Evolutionary conservation across 371 early-diverging fungal species (phyloP), one percentile per base, ranked within the genome.

Genomic region (Rhizopus microsporus): DNA sequence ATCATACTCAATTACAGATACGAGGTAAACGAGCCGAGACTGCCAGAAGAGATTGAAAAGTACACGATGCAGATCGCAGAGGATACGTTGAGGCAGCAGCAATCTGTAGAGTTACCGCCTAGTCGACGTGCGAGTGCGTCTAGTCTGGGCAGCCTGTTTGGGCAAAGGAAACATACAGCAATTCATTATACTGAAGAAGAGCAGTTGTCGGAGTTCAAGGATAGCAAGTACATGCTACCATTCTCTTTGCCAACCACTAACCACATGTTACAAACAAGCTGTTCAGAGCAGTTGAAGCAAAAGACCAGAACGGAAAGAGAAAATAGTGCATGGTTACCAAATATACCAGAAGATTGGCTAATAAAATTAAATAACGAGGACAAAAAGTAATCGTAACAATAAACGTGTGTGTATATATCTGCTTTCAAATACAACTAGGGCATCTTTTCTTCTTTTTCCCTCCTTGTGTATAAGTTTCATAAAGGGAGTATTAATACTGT

Each of bases 1-100:
- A 81, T 84, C 3, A 84, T 92, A 13, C 77, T 83, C 7, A 75
- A 78, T 39, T 96, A 96, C 67, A 83, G 89, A 7, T 96, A 93
- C 63, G 97, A 96, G 60, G 86, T 92, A 5, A 84, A 83, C 15
- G 97, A 96, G 61, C 51, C 72, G 9, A 67, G 74, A 7, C 57
- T 94, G 33, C 79, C 90, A 5, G 80, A 81, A 12, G 93, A 89
- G 44, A 77, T 94, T 2, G 83, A 80, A 53, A 82, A 83, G 44
- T 92, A 93, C 62, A 80, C 90, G 4, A 68, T 84, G 55, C 84
- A 85, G 42, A 72, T 84, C 3, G 87, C 87, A 16, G 81, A 84
- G 37, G 87, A 87, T 47, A 79, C 87, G 0, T 67, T 80, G 17
- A 81, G 81, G 15, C 42, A 68, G 23, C 23, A 2, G 23, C 23